Percentiles rank a stretch among this genome's conserved stretches.
Evolutionary conservation across 345 rosid genomes (phyloP).

Genomic region (Jatropha curcas): DNA sequence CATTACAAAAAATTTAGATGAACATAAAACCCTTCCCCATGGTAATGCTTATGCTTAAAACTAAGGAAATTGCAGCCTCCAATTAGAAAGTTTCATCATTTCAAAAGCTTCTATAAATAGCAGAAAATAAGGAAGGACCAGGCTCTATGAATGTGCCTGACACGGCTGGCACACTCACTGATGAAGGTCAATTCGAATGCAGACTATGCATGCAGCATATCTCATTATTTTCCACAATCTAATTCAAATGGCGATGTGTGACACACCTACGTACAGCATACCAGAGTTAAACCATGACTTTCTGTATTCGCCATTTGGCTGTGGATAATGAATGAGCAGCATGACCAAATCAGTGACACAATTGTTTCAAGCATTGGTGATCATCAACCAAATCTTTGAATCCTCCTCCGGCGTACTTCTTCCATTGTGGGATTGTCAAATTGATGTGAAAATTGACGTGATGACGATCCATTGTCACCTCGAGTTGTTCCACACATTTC

Average conservation of each 20-base stretch:
- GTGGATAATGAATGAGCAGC: neutral
- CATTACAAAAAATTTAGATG: too few relatives aligned
- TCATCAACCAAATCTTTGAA: constrained; percentile 70
- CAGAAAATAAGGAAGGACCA: neutral
- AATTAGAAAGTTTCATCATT: neutral
- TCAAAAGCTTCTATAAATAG: neutral
- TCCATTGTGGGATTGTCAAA: constrained; percentile 56
- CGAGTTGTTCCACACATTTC: constrained; percentile 84
- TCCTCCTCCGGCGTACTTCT: constrained; percentile 77
- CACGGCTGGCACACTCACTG: too few relatives aligned
- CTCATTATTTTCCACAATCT: too few relatives aligned
- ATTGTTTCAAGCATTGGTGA: neutral
- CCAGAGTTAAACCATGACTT: neutral
- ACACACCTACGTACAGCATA: neutral
- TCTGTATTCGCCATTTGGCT: neutral
- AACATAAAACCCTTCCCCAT: too few relatives aligned
- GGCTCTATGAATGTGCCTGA: too few relatives aligned
- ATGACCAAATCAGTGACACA: neutral
- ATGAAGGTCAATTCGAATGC: too few relatives aligned
- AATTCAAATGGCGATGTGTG: too few relatives aligned
- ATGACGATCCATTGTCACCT: constrained; percentile 35
- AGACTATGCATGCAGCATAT: too few relatives aligned
- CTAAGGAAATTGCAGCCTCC: neutral
- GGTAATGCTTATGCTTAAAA: too few relatives aligned
- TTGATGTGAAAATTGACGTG: constrained; percentile 21